phyloP scores from a whole-genome alignment of 805 yeast genomes.

The Zygosaccharomyces siamensis region DNA sequence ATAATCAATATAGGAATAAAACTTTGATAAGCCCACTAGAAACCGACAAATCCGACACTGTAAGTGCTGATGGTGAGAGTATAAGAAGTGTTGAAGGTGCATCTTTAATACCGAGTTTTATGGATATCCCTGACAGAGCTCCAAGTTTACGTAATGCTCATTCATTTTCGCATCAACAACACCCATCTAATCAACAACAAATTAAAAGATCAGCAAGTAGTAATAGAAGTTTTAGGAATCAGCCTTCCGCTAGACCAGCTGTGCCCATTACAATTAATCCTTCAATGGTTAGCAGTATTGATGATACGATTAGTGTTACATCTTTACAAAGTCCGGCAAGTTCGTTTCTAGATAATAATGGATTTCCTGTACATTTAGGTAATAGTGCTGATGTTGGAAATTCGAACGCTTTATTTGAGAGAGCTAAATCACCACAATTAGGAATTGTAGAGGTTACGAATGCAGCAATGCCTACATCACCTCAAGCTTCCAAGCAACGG shows the following conservation, averaged over 20 bases:
- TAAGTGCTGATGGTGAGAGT: constrained; percentile 18
- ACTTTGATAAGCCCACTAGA: constrained; percentile 1
- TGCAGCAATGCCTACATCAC: constrained; percentile 5
- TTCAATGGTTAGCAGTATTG: constrained; percentile 14
- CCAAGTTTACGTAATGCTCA: constrained; percentile 8
- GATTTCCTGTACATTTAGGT: constrained; percentile 3
- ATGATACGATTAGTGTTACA: constrained; percentile 14
- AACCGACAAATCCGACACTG: constrained; percentile 10
- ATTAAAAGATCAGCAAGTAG: constrained; percentile 20
- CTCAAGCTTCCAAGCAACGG: constrained; percentile 3
- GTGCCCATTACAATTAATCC: constrained; percentile 19
- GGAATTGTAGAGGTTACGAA: constrained; percentile 5
- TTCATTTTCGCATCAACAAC: constrained; percentile 2
- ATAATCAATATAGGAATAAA: background rate
- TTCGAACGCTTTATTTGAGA: constrained; percentile 7
- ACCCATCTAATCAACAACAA: constrained; percentile 2
- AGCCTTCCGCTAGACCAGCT: constrained; percentile 5
- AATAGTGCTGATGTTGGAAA: constrained; percentile 5
- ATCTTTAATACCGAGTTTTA: constrained; percentile 39
- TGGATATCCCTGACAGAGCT: constrained; percentile 34
- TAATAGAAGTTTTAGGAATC: constrained; percentile 21
- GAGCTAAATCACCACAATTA: constrained; percentile 8
- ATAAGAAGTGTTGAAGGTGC: constrained; percentile 37
- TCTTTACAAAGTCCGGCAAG: constrained; percentile 15
- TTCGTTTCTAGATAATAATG: constrained; percentile 8